Conservation (phyloP, 768 basidiomycete genomes). For the Asterophora lycoperdoides region DNA sequence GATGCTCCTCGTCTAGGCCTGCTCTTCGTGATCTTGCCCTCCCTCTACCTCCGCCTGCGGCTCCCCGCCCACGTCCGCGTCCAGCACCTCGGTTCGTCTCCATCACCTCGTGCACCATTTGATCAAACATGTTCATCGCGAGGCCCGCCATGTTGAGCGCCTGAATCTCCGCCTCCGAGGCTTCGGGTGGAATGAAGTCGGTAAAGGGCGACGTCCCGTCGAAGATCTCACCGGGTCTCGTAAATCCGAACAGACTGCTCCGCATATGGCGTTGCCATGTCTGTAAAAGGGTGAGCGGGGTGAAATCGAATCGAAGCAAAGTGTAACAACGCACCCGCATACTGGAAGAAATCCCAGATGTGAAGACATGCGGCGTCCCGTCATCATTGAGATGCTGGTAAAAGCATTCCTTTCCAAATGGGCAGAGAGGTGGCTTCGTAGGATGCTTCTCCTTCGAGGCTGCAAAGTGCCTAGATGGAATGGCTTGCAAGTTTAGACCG, state of each 20-base stretch:
- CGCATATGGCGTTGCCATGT: not conserved
- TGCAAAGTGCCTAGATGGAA: constrained; percentile 53
- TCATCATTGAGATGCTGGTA: constrained; percentile 68
- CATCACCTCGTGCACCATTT: constrained; percentile 12
- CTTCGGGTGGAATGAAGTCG: not conserved
- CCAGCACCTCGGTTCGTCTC: not conserved
- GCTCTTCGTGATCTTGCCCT: not conserved
- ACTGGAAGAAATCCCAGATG: constrained; percentile 47
- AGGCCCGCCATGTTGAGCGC: constrained; percentile 8
- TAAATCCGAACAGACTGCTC: not conserved
- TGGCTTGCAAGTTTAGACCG: not conserved
- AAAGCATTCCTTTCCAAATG: constrained; percentile 79
- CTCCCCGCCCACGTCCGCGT: not conserved
- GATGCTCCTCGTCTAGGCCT: not conserved
- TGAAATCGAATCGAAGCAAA: no score
- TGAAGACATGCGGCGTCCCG: constrained; percentile 56
- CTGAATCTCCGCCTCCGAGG: not conserved
- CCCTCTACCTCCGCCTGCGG: not conserved
- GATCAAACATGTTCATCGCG: constrained; percentile 16
- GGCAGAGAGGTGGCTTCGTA: constrained; percentile 57
- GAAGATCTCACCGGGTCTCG: not conserved
- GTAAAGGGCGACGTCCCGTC: not conserved
- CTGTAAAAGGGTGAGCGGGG: not conserved
- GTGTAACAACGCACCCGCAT: constrained; percentile 53
- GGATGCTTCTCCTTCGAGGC: constrained; percentile 37